Base-by-base conservation (phyloP, 352 stramenopile species). In the Pilasporangium apinafurcum region DNA sequence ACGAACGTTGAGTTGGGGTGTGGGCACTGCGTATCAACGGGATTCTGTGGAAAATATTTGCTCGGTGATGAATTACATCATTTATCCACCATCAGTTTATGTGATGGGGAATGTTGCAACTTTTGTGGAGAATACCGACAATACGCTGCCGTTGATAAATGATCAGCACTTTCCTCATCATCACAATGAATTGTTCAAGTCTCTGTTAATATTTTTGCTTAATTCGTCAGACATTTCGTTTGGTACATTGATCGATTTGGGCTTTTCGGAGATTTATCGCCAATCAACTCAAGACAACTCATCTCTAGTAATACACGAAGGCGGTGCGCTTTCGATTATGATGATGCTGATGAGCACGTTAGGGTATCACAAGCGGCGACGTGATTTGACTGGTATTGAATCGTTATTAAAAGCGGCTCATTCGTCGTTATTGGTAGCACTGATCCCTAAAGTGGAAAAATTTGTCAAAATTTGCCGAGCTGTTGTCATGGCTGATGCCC, bases 31-130 rank as follows among this genome's bases (percentile, higher is more conserved):
- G 3, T 93, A 90, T 62, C 82, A 93, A 47, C 76, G 82, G 17
- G 82, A 93, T 44, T 90, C 82, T 16, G 71, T 93, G 45, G 82
- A 93, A 45, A 93, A 93, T 31, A 91, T 91, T 57, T 93, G 82
- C 48, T 75, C 62, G 16, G 38, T 92, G 39, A 44, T 89, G 44
- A 93, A 93, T 48, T 93, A 92, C 51, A 90, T 91, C 48, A 73
- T 93, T 30, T 89, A 86, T 44, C 82, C 82, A 14, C 82, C 82
- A 28, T 83, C 79, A 8, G 77, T 93, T 27, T 93, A 90, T 49
- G 82, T 93, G 40, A 86, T 92, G 72, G 82, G 74, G 45, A 71
- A 86, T 27, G 64, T 89, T 24, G 75, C 77, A 27, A 90, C 80
- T 29, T 93, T 93, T 38, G 82, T 90, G 7, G 76, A 91, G 18